These are phyloP conservation scores for Spergularia azorica DNA, from an alignment of 179 eudicot genomes.

Conservation along the genomic window DNA sequence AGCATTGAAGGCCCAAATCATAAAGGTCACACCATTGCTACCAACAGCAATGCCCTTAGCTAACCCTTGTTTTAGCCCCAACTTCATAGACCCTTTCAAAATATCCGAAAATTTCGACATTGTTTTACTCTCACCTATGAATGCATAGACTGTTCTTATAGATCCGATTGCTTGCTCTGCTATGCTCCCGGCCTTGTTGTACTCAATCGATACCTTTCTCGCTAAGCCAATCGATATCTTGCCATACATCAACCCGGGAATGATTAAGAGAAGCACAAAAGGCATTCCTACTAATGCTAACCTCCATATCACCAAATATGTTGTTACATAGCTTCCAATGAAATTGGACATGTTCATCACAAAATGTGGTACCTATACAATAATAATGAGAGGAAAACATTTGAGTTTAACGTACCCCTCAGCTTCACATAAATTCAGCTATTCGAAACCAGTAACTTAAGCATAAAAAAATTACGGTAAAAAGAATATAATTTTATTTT, in stretches of 20 bases:
- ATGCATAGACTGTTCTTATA: slow-evolving; percentile 80
- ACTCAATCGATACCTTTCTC: slow-evolving; percentile 57
- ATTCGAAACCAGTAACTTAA: too few relatives aligned
- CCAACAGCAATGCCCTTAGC: slow-evolving; percentile 92
- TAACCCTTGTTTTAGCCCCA: slow-evolving; percentile 84
- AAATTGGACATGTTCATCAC: slow-evolving; percentile 70
- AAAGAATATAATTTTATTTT: too few relatives aligned
- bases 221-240: slow-evolving; percentile 61
- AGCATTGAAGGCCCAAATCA: slow-evolving; percentile 74
- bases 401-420: too few relatives aligned
- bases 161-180: slow-evolving; percentile 86
- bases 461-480: too few relatives aligned
- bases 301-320: slow-evolving; percentile 64
- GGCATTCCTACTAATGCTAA: slow-evolving; percentile 72
- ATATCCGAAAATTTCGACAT: slow-evolving; percentile 57
- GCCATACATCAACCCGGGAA: slow-evolving; percentile 81
- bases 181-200: slow-evolving; percentile 66
- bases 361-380: slow-evolving; percentile 65
- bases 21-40: slow-evolving; percentile 70
- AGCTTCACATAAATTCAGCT: too few relatives aligned
- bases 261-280: slow-evolving; percentile 55
- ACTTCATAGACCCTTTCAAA: slow-evolving; percentile 61
- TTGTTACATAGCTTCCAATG: slow-evolving; percentile 51
- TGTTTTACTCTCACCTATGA: slow-evolving; percentile 72
- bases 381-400: background rate